Evolutionary conservation across 1,139 yeast species (phyloP).

Genomic region (Yamadazyma sp.): DNA sequence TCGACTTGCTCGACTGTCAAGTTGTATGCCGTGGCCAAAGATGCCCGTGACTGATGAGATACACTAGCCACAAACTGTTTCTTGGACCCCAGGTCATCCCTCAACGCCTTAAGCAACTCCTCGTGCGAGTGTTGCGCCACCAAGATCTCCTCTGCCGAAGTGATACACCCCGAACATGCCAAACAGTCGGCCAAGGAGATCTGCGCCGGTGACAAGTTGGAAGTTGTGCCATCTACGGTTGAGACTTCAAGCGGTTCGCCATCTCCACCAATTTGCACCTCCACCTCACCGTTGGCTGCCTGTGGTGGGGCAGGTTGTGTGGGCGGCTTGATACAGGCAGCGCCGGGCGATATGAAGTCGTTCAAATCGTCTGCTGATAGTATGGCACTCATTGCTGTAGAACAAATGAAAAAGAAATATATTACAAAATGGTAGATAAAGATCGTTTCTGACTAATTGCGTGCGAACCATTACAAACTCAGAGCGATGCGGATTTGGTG

Average conservation of each 20-base stretch:
- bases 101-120: constrained; percentile 65
- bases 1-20: constrained; percentile 60
- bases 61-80: constrained; percentile 67
- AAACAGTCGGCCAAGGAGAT: constrained; percentile 89
- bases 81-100: constrained; percentile 20
- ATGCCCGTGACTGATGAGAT: constrained; percentile 84
- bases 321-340: constrained; percentile 82
- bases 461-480: constrained; percentile 8
- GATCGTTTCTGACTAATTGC: constrained; percentile 8
- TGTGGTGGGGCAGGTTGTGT: constrained; percentile 7
- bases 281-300: constrained; percentile 41
- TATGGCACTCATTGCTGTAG: constrained; percentile 69
- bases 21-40: constrained; percentile 70
- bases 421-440: not conserved
- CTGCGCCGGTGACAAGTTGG: constrained; percentile 72
- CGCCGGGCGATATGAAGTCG: constrained; percentile 92
- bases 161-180: constrained; percentile 97
- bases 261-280: constrained; percentile 62
- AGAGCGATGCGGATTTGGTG: not conserved
- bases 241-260: constrained; percentile 74
- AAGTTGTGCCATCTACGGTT: constrained; percentile 51
- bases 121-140: constrained; percentile 89
- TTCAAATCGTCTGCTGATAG: constrained; percentile 87
- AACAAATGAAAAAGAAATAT: not conserved
- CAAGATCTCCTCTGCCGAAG: constrained; percentile 91